Evolutionary conservation across 2,329 filamentous ascomycete species (phyloP), one percentile per base, ranked within the genome.

Genomic region (Cercospora janseana): DNA sequence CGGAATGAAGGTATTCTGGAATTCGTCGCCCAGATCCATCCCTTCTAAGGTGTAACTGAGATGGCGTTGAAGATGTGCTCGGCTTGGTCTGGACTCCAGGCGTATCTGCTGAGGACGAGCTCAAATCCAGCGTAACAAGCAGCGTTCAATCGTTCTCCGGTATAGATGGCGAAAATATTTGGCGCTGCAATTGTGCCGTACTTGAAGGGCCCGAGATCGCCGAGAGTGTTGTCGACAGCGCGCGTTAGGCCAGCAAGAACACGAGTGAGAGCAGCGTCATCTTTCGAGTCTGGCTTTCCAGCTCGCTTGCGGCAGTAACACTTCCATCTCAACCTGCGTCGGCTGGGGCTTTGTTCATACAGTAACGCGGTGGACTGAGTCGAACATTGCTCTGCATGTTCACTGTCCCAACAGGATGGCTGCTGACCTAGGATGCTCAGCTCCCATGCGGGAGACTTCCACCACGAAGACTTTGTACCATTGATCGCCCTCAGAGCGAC

Each of bases 111-210:
- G n/a, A 29, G 24, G 41, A 44, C 21, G 24, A 37, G 40, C 9
- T 59, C 52, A 12, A 46, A 46, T 9, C 31, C 20, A 12, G 21
- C 13, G 18, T 24, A 38, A 6, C 13, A 7, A 9, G 43, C 43
- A 3, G 28, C 28, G 16, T 46, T 32, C 5, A 37, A 7, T 7
- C 26, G 44, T 13, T 47, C 44, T 23, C 38, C 44, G 27, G 23
- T 37, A 32, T 37, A 47, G 8, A 47, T 27, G 2, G 20, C 44
- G 9, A 32, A 20, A 9, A 47, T 4, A 4, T 28, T 18, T 7
- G 44, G 44, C 2, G 27, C 21, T 5, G 44, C 34, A 21, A 38
- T 38, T 2, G 44, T 47, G 31, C 10, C 44, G 44, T 47, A 47
- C 23, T 27, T 38, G 31, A 47, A 26, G 6, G 44, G 44, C 4